Evolutionary conservation across 1,284 basidiomycete species (phyloP), one percentile per base, ranked within the genome.

Genomic region (Trichosporon coremiiforme): DNA sequence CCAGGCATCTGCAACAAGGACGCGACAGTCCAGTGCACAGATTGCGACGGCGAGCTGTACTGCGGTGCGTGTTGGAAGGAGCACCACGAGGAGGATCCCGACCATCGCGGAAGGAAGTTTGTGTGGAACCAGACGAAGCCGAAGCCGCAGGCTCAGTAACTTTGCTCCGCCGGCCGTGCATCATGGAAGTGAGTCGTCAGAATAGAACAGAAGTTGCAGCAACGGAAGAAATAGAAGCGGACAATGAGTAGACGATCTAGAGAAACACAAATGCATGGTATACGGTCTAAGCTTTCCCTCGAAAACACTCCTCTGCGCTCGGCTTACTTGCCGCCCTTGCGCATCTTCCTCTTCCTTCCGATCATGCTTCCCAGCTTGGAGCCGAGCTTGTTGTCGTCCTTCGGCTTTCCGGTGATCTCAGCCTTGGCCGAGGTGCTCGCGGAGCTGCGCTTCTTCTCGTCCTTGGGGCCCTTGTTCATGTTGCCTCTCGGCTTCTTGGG

Each of bases 271-370:
- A 62, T 62, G 57, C 57, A 62, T 62, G 57, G 57, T 62, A 62
- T 62, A 62, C 35, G 7, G 31, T 33, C 29, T 33, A 29, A 62
- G 15, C 57, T 4, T 29, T 60, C 57, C 31, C 17, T 33, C 29
- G 20, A 17, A n/a, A 31, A 15, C 29, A 2, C 8, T n/a, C n/a
- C n/a, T n/a, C 29, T 33, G 25, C 25, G n/a, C 55, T 15, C 55
- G 13, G 29, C 15, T 9, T 45, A 66, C 62, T 70, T 67, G 50
- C 66, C 65, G 15, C 68, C 69, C 45, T 67, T 67, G 55, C 66
- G 66, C 66, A 76, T 75, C 72, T 80, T 80, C 64, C 84, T 75
- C 79, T 85, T 85, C 62, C 83, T 75, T 8, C 84, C 84, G 66
- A 85, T 85, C 72, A 85, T 36, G 33, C 77, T 77, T 25, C 84